These are phyloP conservation scores for Aspergillus fischeri DNA, from an alignment of 2,329 filamentous ascomycete species.

Conservation along the genomic window DNA sequence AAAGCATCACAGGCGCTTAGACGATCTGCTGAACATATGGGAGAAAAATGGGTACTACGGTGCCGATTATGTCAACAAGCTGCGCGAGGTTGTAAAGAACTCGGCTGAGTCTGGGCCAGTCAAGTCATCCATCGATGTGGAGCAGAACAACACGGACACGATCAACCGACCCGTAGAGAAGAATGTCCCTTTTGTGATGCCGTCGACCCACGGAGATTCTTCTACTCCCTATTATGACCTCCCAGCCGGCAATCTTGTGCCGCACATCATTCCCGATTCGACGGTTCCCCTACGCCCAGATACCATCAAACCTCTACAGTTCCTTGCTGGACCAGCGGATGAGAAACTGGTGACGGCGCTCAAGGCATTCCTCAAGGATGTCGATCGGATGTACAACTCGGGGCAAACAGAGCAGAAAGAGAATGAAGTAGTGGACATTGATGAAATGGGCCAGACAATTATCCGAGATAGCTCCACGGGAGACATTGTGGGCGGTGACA, in stretches of 20 bases:
- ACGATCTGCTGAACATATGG: constrained; percentile 66
- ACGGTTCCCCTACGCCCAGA: constrained; percentile 68
- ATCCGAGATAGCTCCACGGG: constrained; percentile 63
- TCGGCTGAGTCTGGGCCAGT: constrained; percentile 32
- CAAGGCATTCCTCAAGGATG: constrained; percentile 65
- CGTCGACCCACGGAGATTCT: constrained; percentile 70
- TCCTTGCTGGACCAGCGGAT: constrained; percentile 65
- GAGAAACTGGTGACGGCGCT: constrained; percentile 63
- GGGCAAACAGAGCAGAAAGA: constrained; percentile 46
- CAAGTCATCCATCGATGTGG: constrained; percentile 25
- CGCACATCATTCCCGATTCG: constrained; percentile 72
- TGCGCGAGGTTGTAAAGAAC: constrained; percentile 57
- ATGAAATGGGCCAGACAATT: constrained; percentile 68
- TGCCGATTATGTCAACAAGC: constrained; percentile 49
- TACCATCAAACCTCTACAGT: constrained; percentile 66
- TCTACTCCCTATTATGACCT: constrained; percentile 74
- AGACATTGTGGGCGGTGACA: constrained; percentile 61
- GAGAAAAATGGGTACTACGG: constrained; percentile 61
- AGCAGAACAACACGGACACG: constrained; percentile 26
- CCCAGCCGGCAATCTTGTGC: constrained; percentile 76
- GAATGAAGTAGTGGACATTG: constrained; percentile 58
- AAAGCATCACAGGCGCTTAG: constrained; percentile 63
- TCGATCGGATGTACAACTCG: constrained; percentile 63
- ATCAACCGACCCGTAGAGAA: constrained; percentile 41
- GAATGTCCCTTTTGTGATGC: constrained; percentile 65